Evolutionary conservation across 163 green algal species (phyloP), one percentile per base, ranked within the genome.

Genomic region (Coccomyxa subellipsoidea): DNA sequence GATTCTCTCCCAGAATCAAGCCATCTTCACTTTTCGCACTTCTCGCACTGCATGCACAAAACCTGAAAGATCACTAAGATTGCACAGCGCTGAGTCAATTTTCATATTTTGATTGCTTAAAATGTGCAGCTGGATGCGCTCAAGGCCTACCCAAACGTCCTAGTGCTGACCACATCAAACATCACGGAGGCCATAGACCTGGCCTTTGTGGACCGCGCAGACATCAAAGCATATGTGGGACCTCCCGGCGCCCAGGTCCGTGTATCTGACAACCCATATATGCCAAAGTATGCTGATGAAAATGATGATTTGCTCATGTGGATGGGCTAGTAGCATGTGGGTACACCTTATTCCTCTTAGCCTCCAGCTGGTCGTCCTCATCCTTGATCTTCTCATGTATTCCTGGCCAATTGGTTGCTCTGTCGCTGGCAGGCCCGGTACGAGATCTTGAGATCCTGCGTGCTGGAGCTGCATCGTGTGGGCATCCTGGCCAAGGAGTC

Each of bases 131-230:
- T 92, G 66, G 88, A 92, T 82, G 80, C 82, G 37, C 88, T 92
- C 2, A 88, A 86, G 78, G 34, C 38, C 0, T 40, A 80, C 10
- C 80, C 85, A 37, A 90, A 90, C 73, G 85, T 87, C 8, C 86
- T 82, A 54, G 35, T 85, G 69, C 86, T 99, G 25, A 93, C 93
- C 25, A 98, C 94, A 32, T 94, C 86, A 72, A 98, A 98, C 90
- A 93, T 98, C 81, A 97, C 95, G 69, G 89, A 90, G 59, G 90
- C 93, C 1, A 94, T 98, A 31, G 96, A 99, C 85, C 79, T 96
- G 25, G 96, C 96, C 0, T 99, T 99, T 85, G 87, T 99, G 31
- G 96, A 99, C 87, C 88, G 96, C 12, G 95, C 96, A 3, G 96
- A 99, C 88, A 97, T 99, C 85, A 98, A 98, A 87, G 92, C 92